Conservation (phyloP, 805 yeast genomes). For the Torulaspora delbrueckii region DNA sequence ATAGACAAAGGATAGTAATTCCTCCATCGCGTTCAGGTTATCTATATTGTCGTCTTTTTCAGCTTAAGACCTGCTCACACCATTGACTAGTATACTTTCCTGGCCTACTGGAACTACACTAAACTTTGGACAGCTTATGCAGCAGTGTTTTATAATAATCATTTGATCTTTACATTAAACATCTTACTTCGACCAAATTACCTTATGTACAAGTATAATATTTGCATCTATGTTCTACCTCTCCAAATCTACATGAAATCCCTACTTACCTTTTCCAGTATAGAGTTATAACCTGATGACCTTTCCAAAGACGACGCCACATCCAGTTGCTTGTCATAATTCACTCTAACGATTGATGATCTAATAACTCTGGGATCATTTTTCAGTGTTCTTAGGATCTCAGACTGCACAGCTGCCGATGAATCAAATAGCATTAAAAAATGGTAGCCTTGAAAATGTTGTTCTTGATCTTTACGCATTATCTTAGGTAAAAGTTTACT, state of each 20-base stretch:
- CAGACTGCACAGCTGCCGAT: conserved; percentile 79
- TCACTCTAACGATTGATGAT: conserved; percentile 63
- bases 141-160: conserved; percentile 1
- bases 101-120: no score
- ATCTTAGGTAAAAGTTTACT: conserved; percentile 73
- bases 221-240: neutral
- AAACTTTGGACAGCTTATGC: no score
- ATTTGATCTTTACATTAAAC: conserved; percentile 5
- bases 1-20: neutral
- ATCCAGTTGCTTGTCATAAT: conserved; percentile 48
- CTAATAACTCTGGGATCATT: conserved; percentile 90
- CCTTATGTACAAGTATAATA: conserved; percentile 4
- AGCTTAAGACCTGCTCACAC: neutral
- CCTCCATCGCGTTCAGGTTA: neutral
- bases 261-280: conserved; percentile 21
- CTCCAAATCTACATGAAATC: conserved; percentile 8
- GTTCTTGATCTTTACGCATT: conserved; percentile 78
- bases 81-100: no score
- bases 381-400: conserved; percentile 71
- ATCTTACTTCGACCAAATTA: neutral
- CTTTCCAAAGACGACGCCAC: conserved; percentile 55
- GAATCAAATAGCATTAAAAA: conserved; percentile 84
- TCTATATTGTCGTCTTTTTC: neutral
- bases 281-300: conserved; percentile 29
- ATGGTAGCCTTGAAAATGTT: conserved; percentile 85